phyloP scores from a whole-genome alignment of 176 grass and related monocot species.

The Oryza coarctata region DNA sequence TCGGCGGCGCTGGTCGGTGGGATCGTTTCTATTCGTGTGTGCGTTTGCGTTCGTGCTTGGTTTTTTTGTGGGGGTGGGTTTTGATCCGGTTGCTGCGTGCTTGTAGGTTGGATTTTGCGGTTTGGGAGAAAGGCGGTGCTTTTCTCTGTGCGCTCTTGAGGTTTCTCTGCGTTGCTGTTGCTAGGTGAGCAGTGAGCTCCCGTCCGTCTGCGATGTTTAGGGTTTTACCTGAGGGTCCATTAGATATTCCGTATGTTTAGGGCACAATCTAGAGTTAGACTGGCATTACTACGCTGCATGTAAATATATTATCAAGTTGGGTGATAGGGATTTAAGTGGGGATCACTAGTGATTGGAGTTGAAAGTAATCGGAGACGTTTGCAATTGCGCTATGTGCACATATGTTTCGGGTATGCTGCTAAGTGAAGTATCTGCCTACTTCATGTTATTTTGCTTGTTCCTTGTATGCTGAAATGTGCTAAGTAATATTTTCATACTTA shows the following conservation, averaged over 20 bases:
- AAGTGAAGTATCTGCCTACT: background rate
- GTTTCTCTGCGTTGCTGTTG: background rate
- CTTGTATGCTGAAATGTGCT: background rate
- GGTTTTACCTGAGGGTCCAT: background rate
- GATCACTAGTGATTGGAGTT: background rate
- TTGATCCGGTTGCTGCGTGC: constrained; percentile 29
- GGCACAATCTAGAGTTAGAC: background rate
- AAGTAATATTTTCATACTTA: background rate
- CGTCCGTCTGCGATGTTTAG: background rate
- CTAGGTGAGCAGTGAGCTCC: constrained; percentile 7
- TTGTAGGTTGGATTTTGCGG: constrained; percentile 33
- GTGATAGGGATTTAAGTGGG: constrained; percentile 13
- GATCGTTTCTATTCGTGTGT: background rate
- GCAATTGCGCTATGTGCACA: background rate
- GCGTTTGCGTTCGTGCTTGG: background rate
- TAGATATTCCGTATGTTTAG: background rate
- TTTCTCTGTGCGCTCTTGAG: background rate
- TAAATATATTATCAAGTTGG: background rate
- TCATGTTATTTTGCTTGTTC: background rate
- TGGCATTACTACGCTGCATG: background rate
- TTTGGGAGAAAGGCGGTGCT: background rate
- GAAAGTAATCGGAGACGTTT: background rate
- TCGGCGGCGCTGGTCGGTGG: background rate
- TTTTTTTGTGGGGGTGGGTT: background rate
- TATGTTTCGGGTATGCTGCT: background rate